phyloP scores from a whole-genome alignment of 768 basidiomycete genomes.

The Boletus pseudopeckii region DNA sequence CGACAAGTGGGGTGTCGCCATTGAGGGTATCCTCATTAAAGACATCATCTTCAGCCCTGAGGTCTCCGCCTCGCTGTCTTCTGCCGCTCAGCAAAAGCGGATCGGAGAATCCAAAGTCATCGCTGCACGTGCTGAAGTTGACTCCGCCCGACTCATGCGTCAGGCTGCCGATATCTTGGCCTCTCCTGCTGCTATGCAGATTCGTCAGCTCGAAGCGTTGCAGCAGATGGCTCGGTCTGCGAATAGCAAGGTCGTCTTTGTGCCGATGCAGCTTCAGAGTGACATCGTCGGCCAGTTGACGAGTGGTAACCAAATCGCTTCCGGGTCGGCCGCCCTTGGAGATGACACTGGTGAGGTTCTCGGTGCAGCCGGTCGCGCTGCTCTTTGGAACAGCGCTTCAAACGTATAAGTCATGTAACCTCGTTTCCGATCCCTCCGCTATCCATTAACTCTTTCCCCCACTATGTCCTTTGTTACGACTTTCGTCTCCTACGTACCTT shows the following conservation, averaged over 20 bases:
- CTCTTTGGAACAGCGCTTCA: conserved; percentile 22
- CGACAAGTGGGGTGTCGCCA: conserved; percentile 95
- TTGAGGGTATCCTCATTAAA: conserved; percentile 94
- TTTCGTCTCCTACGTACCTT: background rate
- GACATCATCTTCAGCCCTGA: conserved; percentile 92
- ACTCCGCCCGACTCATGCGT: conserved; percentile 91
- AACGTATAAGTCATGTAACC: conserved; percentile 18
- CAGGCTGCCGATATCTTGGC: conserved; percentile 95
- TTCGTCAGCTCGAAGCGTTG: conserved; percentile 92
- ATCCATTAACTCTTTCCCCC: background rate
- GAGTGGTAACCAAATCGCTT: conserved; percentile 17
- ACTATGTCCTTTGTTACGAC: background rate
- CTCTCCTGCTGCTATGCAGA: conserved; percentile 96
- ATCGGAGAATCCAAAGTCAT: conserved; percentile 97
- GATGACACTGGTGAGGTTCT: conserved; percentile 26
- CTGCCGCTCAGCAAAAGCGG: conserved; percentile 95
- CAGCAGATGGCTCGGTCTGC: conserved; percentile 92
- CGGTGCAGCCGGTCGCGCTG: conserved; percentile 24
- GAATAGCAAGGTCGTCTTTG: conserved; percentile 90
- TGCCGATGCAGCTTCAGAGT: conserved; percentile 86
- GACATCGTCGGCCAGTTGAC: conserved; percentile 56
- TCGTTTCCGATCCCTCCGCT: background rate
- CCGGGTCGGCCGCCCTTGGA: conserved; percentile 21
- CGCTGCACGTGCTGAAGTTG: conserved; percentile 93
- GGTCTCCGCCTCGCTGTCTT: conserved; percentile 85